phyloP scores from a whole-genome alignment of 306 rosid genomes.

The Malus fusca region DNA sequence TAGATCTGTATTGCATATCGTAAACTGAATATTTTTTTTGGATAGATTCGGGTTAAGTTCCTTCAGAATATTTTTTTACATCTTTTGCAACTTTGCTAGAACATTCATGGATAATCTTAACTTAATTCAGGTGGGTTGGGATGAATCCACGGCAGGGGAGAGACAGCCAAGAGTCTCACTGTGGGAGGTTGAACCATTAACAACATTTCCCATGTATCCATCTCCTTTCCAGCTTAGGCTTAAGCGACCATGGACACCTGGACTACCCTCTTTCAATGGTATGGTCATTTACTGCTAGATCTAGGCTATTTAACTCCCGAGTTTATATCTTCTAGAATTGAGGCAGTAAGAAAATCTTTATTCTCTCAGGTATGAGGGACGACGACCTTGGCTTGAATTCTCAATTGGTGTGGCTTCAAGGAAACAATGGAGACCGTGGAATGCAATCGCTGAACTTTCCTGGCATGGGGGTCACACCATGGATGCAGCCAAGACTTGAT shows the following conservation, averaged over 20 bases:
- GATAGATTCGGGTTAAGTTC: background rate
- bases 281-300: slow-evolving; percentile 14
- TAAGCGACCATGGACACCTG: slow-evolving; percentile 92
- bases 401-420: slow-evolving; percentile 75
- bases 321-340: slow-evolving; percentile 1
- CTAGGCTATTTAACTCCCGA: background rate
- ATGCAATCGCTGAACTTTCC: slow-evolving; percentile 68
- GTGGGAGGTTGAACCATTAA: slow-evolving; percentile 97
- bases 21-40: background rate
- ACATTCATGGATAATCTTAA: background rate
- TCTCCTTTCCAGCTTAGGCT: slow-evolving; percentile 88
- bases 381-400: slow-evolving; percentile 71
- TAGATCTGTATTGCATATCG: background rate
- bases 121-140: slow-evolving; percentile 91
- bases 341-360: background rate
- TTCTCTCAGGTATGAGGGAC: slow-evolving; percentile 71
- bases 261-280: slow-evolving; percentile 85
- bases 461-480: slow-evolving; percentile 76
- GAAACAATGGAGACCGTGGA: slow-evolving; percentile 68
- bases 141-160: slow-evolving; percentile 97
- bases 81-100: background rate
- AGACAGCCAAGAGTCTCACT: slow-evolving; percentile 94
- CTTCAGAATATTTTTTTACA: background rate
- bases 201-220: slow-evolving; percentile 97
- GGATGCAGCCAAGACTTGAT: slow-evolving; percentile 91